Conservation (phyloP, 257 asterid species). For the Solanum clarkiae region DNA sequence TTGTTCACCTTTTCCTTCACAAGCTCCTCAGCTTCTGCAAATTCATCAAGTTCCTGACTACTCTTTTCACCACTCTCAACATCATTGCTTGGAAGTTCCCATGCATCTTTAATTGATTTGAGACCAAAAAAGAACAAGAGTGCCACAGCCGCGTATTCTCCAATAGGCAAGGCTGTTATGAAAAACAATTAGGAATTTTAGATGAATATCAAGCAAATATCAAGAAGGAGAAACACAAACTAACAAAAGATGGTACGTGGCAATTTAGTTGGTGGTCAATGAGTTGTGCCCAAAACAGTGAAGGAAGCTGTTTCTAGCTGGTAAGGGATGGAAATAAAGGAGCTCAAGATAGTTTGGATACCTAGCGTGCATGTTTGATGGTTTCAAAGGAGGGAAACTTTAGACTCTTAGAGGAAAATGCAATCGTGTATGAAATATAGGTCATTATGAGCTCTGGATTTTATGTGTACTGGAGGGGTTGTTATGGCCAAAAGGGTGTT, state of each 20-base stretch:
- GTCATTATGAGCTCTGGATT: neutral
- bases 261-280: neutral
- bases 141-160: conserved; percentile 90
- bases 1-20: conserved; percentile 67
- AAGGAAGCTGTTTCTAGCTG: neutral
- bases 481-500: neutral
- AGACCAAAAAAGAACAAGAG: conserved; percentile 93
- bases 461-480: neutral
- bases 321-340: neutral
- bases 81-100: conserved; percentile 65
- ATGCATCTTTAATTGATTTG: conserved; percentile 89
- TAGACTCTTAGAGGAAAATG: neutral
- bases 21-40: conserved; percentile 92
- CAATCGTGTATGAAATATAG: neutral
- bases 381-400: neutral
- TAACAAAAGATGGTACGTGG: neutral
- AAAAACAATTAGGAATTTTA: neutral
- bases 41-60: conserved; percentile 62
- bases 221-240: neutral
- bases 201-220: neutral
- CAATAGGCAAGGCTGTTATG: conserved; percentile 73
- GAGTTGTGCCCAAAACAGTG: neutral
- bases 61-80: conserved; percentile 49
- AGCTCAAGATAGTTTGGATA: neutral
- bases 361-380: neutral